phyloP scores from a whole-genome alignment of 169 alveolate genomes.

The Theileria parva region DNA sequence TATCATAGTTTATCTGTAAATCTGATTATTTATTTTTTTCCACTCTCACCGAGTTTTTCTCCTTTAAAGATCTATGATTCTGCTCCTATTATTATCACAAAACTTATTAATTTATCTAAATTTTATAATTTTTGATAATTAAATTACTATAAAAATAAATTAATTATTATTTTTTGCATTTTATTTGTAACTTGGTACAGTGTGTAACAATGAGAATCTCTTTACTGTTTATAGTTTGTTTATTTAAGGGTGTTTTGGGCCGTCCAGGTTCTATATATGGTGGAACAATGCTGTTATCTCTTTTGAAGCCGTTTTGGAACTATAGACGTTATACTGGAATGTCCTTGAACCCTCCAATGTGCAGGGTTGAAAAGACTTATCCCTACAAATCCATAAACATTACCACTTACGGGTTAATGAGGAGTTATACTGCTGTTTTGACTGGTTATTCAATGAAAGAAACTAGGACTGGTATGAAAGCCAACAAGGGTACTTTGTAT shows the following conservation, averaged over 20 bases:
- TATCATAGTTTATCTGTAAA: background rate
- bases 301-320: slow-evolving; percentile 27
- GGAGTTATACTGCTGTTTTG: slow-evolving; percentile 26
- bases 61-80: background rate
- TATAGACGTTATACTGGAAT: background rate
- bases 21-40: background rate
- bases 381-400: slow-evolving; percentile 13
- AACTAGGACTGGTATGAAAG: background rate
- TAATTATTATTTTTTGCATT: no score
- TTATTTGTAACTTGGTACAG: background rate
- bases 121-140: background rate
- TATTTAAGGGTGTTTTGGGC: background rate
- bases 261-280: slow-evolving; percentile 4
- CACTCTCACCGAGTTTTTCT: background rate
- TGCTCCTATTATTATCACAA: background rate
- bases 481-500: slow-evolving; percentile 19
- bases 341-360: slow-evolving; percentile 20
- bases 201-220: background rate
- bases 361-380: slow-evolving; percentile 14
- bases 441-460: slow-evolving; percentile 24
- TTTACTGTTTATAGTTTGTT: background rate
- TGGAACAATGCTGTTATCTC: slow-evolving; percentile 10
- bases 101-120: background rate
- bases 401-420: slow-evolving; percentile 3
- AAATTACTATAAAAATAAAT: background rate